Percentiles rank a stretch among this genome's conserved stretches.
Conservation (phyloP, 306 rosid genomes). For the Cyamopsis tetragonoloba region DNA sequence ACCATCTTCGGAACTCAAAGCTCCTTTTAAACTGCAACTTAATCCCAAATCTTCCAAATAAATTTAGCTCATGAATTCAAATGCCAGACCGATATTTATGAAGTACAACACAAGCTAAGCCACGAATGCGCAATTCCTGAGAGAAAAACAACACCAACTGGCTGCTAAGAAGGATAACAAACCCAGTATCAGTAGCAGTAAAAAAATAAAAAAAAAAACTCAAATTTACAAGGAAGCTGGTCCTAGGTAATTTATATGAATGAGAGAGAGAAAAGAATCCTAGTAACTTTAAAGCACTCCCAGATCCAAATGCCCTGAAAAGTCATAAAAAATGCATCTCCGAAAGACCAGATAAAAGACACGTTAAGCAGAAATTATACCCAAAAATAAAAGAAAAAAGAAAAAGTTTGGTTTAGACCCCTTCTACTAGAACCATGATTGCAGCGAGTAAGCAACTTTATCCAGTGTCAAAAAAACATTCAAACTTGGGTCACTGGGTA, state of each 20-base stretch:
- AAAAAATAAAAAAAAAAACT: constrained; percentile 1
- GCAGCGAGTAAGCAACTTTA: constrained; percentile 30
- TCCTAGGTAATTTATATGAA: constrained; percentile 31
- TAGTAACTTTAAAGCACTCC: constrained; percentile 25
- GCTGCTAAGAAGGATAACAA: constrained; percentile 19
- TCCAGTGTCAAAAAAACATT: constrained; percentile 24
- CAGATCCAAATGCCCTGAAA: constrained; percentile 48
- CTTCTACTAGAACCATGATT: constrained; percentile 20
- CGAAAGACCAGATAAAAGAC: constrained; percentile 16
- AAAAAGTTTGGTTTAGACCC: constrained; percentile 11
- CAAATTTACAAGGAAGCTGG: constrained; percentile 26
- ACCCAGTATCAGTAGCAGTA: not conserved
- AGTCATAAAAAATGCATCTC: constrained; percentile 20
- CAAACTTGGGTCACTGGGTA: constrained; percentile 29
- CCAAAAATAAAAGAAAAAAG: not conserved
- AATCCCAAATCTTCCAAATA: constrained; percentile 17
- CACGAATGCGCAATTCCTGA: constrained; percentile 21
- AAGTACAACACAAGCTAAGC: not conserved
- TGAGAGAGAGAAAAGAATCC: constrained; percentile 16
- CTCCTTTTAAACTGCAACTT: constrained; percentile 16
- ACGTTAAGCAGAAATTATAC: constrained; percentile 5
- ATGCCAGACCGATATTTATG: not conserved
- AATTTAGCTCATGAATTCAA: not conserved
- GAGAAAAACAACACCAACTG: constrained; percentile 26
- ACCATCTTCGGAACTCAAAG: constrained; percentile 11